Percentiles rank a stretch among this genome's conserved stretches.
Evolutionary conservation across 768 basidiomycete genomes (phyloP).

Genomic region (Hypsizygus marmoreus): DNA sequence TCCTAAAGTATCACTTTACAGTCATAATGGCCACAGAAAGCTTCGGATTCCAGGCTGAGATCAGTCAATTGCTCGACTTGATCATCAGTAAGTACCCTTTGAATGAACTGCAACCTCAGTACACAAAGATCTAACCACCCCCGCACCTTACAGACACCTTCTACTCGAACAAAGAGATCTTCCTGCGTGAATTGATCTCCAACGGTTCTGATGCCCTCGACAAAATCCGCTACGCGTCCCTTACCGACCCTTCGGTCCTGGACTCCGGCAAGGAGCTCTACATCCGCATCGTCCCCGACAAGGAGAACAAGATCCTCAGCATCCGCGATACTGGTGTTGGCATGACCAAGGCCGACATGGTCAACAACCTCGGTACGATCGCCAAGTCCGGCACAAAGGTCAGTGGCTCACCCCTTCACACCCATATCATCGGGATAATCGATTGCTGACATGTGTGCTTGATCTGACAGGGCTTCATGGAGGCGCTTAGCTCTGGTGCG

Average conservation of each 20-base stretch:
- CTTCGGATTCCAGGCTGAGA: conserved; percentile 99
- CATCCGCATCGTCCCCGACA: conserved; percentile 95
- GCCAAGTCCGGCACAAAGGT: conserved; percentile 95
- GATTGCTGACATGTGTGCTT: conserved; percentile 8
- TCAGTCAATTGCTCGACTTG: conserved; percentile 96
- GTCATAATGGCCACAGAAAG: conserved; percentile 74
- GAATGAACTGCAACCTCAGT: background rate
- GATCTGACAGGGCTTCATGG: conserved; percentile 88
- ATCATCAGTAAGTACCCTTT: conserved; percentile 82
- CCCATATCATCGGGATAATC: conserved; percentile 1
- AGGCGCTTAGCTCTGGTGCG: conserved; percentile 88
- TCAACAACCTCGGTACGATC: conserved; percentile 98
- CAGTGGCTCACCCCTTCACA: conserved; percentile 17
- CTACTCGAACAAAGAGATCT: conserved; percentile 99
- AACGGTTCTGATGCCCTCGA: conserved; percentile 98
- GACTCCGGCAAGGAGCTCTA: conserved; percentile 90
- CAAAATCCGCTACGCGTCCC: conserved; percentile 96
- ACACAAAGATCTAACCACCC: conserved; percentile 9
- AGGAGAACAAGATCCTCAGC: conserved; percentile 88
- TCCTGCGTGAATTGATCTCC: conserved; percentile 97
- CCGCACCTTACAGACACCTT: conserved; percentile 75
- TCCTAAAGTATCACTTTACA: conserved; percentile 9
- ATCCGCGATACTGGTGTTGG: conserved; percentile 97
- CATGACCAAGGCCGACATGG: conserved; percentile 99
- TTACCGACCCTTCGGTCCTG: conserved; percentile 90